phyloP scores from a whole-genome alignment of 805 yeast species.

The Lipomyces oligophaga region DNA sequence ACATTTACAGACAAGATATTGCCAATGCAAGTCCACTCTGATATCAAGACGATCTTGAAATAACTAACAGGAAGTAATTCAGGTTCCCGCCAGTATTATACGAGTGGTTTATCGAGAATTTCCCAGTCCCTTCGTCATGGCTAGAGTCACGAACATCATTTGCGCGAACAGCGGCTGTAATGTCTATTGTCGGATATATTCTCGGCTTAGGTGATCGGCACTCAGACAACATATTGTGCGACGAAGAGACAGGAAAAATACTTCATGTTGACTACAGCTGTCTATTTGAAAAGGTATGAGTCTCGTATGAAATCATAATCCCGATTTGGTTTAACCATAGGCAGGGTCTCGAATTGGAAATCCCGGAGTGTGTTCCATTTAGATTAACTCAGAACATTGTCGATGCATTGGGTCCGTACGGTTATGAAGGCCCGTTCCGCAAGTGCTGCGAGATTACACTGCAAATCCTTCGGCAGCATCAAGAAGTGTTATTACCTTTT shows the following conservation, averaged over 20 bases:
- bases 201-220: constrained; percentile 96
- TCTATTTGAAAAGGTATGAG: constrained; percentile 73
- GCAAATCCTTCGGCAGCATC: constrained; percentile 66
- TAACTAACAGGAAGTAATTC: too few species aligned
- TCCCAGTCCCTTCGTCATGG: constrained; percentile 89
- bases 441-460: constrained; percentile 81
- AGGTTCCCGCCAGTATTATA: constrained; percentile 66
- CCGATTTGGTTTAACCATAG: constrained; percentile 84
- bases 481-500: constrained; percentile 80
- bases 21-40: constrained; percentile 9
- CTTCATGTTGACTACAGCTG: constrained; percentile 97
- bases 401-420: constrained; percentile 84
- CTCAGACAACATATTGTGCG: constrained; percentile 80
- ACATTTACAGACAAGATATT: constrained; percentile 14
- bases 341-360: constrained; percentile 60
- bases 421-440: constrained; percentile 86
- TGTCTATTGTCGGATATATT: constrained; percentile 95
- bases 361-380: constrained; percentile 94
- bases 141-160: constrained; percentile 69
- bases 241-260: constrained; percentile 69
- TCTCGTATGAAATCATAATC: too few species aligned
- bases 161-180: constrained; percentile 81
- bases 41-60: not conserved
- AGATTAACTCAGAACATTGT: constrained; percentile 82
- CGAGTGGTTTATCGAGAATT: constrained; percentile 83